These are phyloP conservation scores for Sherardia arvensis DNA, from an alignment of 257 asterid species.

Conservation along the genomic window DNA sequence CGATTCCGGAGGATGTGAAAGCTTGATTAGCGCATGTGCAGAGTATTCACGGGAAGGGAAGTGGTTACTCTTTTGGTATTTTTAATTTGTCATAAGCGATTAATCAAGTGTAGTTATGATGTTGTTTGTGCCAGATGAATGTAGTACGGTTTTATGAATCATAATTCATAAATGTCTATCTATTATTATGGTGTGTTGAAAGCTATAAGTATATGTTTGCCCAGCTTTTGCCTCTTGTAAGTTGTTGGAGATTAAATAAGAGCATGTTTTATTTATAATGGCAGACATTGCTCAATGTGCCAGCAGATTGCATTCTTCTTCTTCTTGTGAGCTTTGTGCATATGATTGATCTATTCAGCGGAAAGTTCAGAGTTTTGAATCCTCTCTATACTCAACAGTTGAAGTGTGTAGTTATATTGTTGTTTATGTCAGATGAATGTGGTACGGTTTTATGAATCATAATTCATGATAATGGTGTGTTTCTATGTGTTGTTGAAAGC, in stretches of 20 bases:
- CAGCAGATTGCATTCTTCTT: neutral
- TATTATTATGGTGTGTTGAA: neutral
- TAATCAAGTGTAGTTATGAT: constrained; percentile 5
- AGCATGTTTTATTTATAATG: neutral
- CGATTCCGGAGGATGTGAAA: constrained; percentile 36
- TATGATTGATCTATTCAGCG: neutral
- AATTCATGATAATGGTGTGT: constrained; percentile 10
- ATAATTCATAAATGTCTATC: constrained; percentile 8
- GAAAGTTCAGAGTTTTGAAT: no score
- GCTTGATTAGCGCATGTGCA: constrained; percentile 26
- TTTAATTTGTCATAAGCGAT: constrained; percentile 1
- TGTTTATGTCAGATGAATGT: constrained; percentile 6
- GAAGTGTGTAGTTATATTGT: constrained; percentile 10
- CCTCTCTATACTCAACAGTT: no score
- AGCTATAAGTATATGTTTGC: neutral
- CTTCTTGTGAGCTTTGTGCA: neutral
- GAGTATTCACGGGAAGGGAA: constrained; percentile 1
- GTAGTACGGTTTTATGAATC: constrained; percentile 5
- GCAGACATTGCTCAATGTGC: no score
- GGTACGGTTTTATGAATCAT: constrained; percentile 1
- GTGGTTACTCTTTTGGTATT: constrained; percentile 1
- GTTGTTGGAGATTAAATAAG: neutral
- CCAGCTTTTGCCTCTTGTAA: neutral
- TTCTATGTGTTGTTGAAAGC: neutral
- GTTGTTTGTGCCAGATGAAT: constrained; percentile 5